phyloP scores from a whole-genome alignment of 2,329 filamentous ascomycete species.

The Pseudocercospora vitis region DNA sequence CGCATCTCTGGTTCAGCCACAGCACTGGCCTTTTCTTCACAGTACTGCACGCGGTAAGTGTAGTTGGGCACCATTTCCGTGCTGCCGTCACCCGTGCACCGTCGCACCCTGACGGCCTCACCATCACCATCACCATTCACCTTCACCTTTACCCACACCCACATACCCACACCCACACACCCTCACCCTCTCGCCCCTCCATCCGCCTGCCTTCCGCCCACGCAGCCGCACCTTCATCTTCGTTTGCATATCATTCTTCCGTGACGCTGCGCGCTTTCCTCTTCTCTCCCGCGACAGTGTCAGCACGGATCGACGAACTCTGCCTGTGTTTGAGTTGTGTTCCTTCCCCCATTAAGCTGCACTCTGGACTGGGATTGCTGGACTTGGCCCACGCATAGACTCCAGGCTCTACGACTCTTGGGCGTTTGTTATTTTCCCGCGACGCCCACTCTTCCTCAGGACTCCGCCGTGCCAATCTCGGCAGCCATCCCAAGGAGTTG shows the following conservation, averaged over 20 bases:
- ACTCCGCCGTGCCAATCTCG: conserved; percentile 8
- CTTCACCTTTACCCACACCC: too few species aligned
- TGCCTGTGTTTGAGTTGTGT: conserved; percentile 19
- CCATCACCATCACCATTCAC: too few species aligned
- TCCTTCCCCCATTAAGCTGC: conserved; percentile 14
- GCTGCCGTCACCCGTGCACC: background rate
- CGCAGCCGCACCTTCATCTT: background rate
- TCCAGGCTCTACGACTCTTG: conserved; percentile 18
- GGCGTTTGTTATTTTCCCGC: conserved; percentile 15
- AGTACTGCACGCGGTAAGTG: background rate
- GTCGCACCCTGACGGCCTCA: too few species aligned
- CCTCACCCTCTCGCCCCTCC: background rate
- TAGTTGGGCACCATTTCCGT: background rate
- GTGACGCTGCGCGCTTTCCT: conserved; percentile 6
- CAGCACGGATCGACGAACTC: conserved; percentile 21
- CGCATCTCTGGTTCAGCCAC: background rate
- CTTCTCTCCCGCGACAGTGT: background rate
- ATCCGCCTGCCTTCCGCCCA: background rate
- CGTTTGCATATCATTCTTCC: conserved; percentile 5
- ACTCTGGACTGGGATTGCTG: conserved; percentile 20
- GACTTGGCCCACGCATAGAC: conserved; percentile 13
- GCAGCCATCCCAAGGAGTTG: conserved; percentile 9
- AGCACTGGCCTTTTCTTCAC: conserved; percentile 9
- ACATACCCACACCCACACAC: too few species aligned
- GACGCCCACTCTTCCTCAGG: conserved; percentile 6